A percentile compares a stretch with the other conserved stretches of the same genome.
phyloP scores from a whole-genome alignment of 805 yeast genomes.

The Metschnikowia arizonensis region DNA sequence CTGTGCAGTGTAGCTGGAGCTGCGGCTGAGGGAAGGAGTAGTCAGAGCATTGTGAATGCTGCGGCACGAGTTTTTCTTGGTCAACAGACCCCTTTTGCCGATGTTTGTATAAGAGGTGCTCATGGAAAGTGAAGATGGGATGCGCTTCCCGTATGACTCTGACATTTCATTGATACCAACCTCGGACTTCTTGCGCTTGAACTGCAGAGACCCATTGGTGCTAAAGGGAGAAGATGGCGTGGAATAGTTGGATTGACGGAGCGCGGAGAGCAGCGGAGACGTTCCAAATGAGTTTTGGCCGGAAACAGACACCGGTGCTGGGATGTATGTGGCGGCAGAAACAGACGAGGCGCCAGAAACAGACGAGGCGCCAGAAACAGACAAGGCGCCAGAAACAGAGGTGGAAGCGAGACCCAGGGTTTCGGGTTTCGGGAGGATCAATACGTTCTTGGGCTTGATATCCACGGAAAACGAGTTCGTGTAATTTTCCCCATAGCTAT shows the following conservation, averaged over 20 bases:
- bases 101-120: slow-evolving; percentile 12
- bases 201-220: slow-evolving; percentile 25
- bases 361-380: slow-evolving; percentile 5
- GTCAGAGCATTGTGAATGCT: background rate
- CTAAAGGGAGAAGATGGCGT: slow-evolving; percentile 18
- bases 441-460: slow-evolving; percentile 33
- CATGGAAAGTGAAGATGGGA: slow-evolving; percentile 16
- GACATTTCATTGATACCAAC: slow-evolving; percentile 22
- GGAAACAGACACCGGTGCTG: background rate
- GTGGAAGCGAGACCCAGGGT: background rate
- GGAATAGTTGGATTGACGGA: slow-evolving; percentile 7
- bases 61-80: slow-evolving; percentile 8
- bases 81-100: slow-evolving; percentile 15
- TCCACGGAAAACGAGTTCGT: slow-evolving; percentile 10
- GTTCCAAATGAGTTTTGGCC: slow-evolving; percentile 2
- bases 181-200: slow-evolving; percentile 42
- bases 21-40: slow-evolving; percentile 3
- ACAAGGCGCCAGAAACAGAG: slow-evolving; percentile 5
- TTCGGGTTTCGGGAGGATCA: slow-evolving; percentile 39
- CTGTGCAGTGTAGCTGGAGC: slow-evolving; percentile 7
- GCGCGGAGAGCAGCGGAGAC: background rate
- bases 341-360: slow-evolving; percentile 6
- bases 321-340: slow-evolving; percentile 6
- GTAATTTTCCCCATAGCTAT: slow-evolving; percentile 11
- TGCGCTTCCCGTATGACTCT: slow-evolving; percentile 22